phyloP scores from a whole-genome alignment of 768 basidiomycete genomes.

The Suillus paluster region DNA sequence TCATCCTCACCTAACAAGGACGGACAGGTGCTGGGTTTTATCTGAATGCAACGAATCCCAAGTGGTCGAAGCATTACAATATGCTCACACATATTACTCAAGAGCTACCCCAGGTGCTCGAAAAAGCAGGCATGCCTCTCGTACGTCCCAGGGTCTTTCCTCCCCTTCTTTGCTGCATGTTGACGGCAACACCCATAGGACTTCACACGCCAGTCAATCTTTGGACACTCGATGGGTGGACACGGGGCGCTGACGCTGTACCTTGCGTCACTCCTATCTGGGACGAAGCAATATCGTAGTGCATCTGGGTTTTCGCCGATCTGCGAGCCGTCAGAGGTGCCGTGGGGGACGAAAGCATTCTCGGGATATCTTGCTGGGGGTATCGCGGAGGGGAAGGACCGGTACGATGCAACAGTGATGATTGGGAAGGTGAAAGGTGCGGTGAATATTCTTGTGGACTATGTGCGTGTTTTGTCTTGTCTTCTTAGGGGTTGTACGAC shows the following conservation, averaged over 20 bases:
- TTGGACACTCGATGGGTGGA: conserved; percentile 98
- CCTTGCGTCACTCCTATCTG: conserved; percentile 60
- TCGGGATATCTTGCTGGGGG: conserved; percentile 80
- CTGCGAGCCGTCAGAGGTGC: conserved; percentile 81
- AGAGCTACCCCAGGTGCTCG: conserved; percentile 84
- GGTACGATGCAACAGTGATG: conserved; percentile 87
- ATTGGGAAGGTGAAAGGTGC: conserved; percentile 64
- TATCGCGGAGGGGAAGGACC: conserved; percentile 68
- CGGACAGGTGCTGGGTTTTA: conserved; percentile 87
- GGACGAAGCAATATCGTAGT: conserved; percentile 75
- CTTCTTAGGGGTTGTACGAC: background rate
- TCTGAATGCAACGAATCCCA: conserved; percentile 82
- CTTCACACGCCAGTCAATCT: conserved; percentile 80
- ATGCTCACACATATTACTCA: conserved; percentile 86
- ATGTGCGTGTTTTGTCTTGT: conserved; percentile 50
- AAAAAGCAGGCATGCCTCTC: conserved; percentile 74
- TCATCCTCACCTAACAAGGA: background rate
- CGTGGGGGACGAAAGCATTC: conserved; percentile 96
- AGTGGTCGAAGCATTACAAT: conserved; percentile 77
- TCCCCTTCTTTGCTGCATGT: conserved; percentile 4
- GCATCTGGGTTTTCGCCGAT: conserved; percentile 90
- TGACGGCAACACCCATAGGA: conserved; percentile 54
- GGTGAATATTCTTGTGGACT: conserved; percentile 85
- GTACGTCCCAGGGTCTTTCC: conserved; percentile 46
- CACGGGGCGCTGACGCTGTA: conserved; percentile 94